Conservation (phyloP, 2,329 filamentous ascomycete species). For the Pezicula radicicola region DNA sequence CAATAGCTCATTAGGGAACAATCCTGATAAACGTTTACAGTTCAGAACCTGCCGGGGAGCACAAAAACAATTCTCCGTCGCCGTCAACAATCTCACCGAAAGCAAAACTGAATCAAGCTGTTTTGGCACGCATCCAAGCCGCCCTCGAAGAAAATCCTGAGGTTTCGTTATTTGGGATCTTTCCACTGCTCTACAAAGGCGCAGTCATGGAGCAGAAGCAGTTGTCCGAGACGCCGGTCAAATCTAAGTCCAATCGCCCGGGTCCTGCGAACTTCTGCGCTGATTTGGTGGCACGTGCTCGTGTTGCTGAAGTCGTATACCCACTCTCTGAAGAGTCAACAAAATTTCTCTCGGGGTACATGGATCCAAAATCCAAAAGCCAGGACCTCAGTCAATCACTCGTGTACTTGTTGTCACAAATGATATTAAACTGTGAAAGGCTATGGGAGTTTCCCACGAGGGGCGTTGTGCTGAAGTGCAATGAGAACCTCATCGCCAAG, state of each 20-base stretch:
- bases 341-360: neutral
- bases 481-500: constrained; percentile 6
- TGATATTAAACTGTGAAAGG: constrained; percentile 7
- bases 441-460: constrained; percentile 6
- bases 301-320: neutral
- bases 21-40: too few relatives aligned
- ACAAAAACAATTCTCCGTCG: too few relatives aligned
- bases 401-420: constrained; percentile 1
- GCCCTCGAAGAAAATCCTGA: neutral
- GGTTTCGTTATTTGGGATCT: neutral
- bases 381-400: neutral
- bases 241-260: neutral
- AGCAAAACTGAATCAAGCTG: neutral
- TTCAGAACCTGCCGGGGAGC: too few relatives aligned
- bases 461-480: constrained; percentile 11
- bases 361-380: neutral
- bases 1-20: too few relatives aligned
- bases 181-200: neutral
- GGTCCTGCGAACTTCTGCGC: neutral
- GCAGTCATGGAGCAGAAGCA: neutral
- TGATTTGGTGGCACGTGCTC: neutral
- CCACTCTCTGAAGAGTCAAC: neutral
- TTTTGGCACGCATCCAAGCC: neutral
- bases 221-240: neutral
- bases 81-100: neutral